phyloP scores from a whole-genome alignment of 306 rosid genomes.

The Trifolium subterraneum region DNA sequence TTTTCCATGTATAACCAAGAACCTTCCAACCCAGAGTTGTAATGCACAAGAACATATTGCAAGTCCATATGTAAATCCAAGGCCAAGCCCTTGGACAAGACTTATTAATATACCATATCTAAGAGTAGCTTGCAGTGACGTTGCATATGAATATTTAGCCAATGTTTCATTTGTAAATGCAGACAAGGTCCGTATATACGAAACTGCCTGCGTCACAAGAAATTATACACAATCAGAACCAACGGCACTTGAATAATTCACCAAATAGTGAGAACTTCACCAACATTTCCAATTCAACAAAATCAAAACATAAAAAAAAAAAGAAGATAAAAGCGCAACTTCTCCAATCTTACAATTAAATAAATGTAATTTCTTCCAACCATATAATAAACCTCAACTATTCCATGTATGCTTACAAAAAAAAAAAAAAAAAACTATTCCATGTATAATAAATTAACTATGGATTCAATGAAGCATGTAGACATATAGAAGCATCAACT shows the following conservation, averaged over 20 bases:
- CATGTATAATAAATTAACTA: conserved; percentile 11
- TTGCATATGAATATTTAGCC: conserved; percentile 98
- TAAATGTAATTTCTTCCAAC: conserved; percentile 32
- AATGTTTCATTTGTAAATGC: conserved; percentile 97
- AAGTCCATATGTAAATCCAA: conserved; percentile 99
- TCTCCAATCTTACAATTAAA: conserved; percentile 30
- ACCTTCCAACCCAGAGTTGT: conserved; percentile 99
- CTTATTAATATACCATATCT: conserved; percentile 98
- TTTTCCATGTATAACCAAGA: conserved; percentile 58
- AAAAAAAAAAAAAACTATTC: too few species aligned
- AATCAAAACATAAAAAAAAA: conserved; percentile 24
- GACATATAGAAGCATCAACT: conserved; percentile 27
- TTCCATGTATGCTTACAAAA: background rate
- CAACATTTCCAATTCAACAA: conserved; percentile 29
- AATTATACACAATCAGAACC: conserved; percentile 42
- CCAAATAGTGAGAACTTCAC: conserved; percentile 34
- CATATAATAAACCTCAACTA: conserved; percentile 18
- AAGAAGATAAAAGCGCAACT: conserved; percentile 13
- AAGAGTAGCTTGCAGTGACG: conserved; percentile 97
- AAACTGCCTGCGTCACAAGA: conserved; percentile 84
- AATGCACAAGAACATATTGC: conserved; percentile 99
- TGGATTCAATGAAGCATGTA: conserved; percentile 18
- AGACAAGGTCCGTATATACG: conserved; percentile 84
- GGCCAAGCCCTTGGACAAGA: conserved; percentile 99
- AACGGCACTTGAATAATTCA: conserved; percentile 23